Evolutionary conservation across 768 basidiomycete species (phyloP).

Genomic region (Phylloporus sp.): DNA sequence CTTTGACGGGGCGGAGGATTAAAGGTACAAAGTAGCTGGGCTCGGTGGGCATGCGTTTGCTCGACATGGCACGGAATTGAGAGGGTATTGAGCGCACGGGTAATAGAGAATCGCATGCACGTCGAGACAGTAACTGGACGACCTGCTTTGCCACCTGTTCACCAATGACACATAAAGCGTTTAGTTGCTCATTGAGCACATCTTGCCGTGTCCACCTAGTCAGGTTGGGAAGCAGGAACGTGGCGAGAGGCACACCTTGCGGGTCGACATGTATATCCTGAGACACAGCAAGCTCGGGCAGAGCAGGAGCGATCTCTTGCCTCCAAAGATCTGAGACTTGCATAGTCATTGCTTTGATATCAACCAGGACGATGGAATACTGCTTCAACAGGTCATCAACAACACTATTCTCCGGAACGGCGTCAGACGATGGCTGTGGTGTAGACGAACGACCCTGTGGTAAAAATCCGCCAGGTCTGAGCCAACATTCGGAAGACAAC

Average conservation of each 20-base stretch:
- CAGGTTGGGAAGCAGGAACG: background rate
- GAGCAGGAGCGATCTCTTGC: constrained; percentile 59
- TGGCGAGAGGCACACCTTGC: constrained; percentile 45
- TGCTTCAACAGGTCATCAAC: constrained; percentile 68
- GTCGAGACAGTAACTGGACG: constrained; percentile 62
- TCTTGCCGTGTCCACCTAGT: constrained; percentile 33
- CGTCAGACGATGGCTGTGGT: constrained; percentile 47
- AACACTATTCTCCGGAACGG: constrained; percentile 49
- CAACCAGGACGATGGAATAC: constrained; percentile 62
- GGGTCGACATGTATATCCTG: constrained; percentile 34
- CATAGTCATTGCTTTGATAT: constrained; percentile 56
- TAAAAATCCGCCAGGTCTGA: constrained; percentile 11
- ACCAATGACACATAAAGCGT: constrained; percentile 47
- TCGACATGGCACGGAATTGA: constrained; percentile 84
- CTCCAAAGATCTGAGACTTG: constrained; percentile 61
- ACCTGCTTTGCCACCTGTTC: constrained; percentile 61
- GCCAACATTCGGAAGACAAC: background rate
- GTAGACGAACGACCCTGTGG: constrained; percentile 47
- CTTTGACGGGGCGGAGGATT: constrained; percentile 75
- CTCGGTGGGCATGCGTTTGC: constrained; percentile 65
- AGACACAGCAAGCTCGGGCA: constrained; percentile 42
- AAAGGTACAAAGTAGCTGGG: constrained; percentile 83
- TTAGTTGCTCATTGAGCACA: constrained; percentile 52
- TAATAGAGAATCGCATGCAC: constrained; percentile 82
- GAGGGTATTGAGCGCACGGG: constrained; percentile 86